Evolutionary conservation across 495 filamentous ascomycete genomes (phyloP), one percentile per base, ranked within the genome.

Genomic region (Extremus antarcticus): DNA sequence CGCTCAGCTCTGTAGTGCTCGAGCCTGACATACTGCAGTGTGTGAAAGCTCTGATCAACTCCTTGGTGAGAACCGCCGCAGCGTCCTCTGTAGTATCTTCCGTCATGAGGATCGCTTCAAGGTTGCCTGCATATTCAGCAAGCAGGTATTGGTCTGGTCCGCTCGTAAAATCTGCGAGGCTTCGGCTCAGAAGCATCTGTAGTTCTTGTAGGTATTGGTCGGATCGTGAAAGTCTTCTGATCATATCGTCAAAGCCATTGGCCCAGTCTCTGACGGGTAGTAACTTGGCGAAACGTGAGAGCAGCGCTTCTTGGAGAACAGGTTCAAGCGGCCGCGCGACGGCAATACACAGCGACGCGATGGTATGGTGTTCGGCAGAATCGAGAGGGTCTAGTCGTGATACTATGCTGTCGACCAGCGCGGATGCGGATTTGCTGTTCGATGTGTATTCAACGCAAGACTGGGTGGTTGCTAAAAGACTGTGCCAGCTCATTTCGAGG

Each of bases 21-120:
- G 41, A 8, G 7, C 7, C 41, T 21, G 41, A n/a, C 25, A 41
- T 10, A 15, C n/a, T 20, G 20, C n/a, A 41, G 16, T 22, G 51
- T 49, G 19, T 35, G 40, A 51, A 58, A 20, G 52, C 25, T n/a
- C 24, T 15, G 15, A 58, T 32, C 19, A 58, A 25, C 9, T 25
- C 45, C 19, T 38, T 40, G 4, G 43, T 23, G 21, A 58, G 39
- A 21, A 53, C 25, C 1, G 40, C 24, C 4, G 25, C 22, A 17
- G 50, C 56, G 3, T 47, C 21, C 16, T 19, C 11, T 13, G 17
- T 48, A 1, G 56, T 53, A 16, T 1, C 43, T 21, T 17, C 25
- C 10, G 40, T 29, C 2, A 21, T 35, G 25, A 52, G 22, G n/a
- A 35, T 20, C 1, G 45, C 8, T 20, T 45, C 3, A 24, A 45